A percentile compares a stretch with the other conserved stretches of the same genome.
These are phyloP conservation scores for Paspalum vaginatum DNA, from an alignment of 176 grass and related monocot species.

Conservation along the genomic window DNA sequence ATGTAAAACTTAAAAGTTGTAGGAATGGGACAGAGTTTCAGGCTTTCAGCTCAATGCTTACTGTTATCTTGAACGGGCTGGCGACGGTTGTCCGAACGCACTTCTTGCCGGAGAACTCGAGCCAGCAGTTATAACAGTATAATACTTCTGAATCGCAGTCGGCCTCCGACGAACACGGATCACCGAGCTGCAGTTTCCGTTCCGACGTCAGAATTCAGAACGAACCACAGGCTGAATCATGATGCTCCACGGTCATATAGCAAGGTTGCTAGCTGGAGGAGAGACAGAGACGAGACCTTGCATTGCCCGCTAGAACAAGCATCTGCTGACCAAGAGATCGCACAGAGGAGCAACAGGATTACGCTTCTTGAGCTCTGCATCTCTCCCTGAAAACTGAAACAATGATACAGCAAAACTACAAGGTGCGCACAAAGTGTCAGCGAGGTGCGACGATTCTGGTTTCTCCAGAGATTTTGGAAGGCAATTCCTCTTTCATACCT, in stretches of 20 bases:
- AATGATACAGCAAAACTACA: not conserved
- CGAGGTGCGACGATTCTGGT: not conserved
- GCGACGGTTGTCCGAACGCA: constrained; percentile 41
- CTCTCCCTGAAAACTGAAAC: not conserved
- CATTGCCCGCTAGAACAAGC: constrained; percentile 48
- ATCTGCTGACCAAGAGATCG: constrained; percentile 9
- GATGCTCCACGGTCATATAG: too few relatives aligned
- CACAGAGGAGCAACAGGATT: not conserved
- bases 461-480: not conserved
- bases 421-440: too few relatives aligned
- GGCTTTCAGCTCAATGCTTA: not conserved
- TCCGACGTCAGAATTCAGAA: not conserved
- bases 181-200: constrained; percentile 36
- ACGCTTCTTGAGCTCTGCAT: not conserved
- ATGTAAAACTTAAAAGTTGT: too few relatives aligned
- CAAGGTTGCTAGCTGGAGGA: not conserved
- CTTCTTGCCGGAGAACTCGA: constrained; percentile 30
- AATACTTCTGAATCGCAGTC: constrained; percentile 43
- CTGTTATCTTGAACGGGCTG: constrained; percentile 41
- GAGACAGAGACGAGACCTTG: not conserved
- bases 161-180: constrained; percentile 35
- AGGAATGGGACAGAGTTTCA: too few relatives aligned
- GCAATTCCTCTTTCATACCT: not conserved
- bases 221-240: not conserved
- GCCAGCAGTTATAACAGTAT: constrained; percentile 42